A percentile compares a stretch with the other conserved stretches of the same genome.
Evolutionary conservation across 2,329 filamentous ascomycete genomes (phyloP).

Genomic region (Stemphylium vesicarium): DNA sequence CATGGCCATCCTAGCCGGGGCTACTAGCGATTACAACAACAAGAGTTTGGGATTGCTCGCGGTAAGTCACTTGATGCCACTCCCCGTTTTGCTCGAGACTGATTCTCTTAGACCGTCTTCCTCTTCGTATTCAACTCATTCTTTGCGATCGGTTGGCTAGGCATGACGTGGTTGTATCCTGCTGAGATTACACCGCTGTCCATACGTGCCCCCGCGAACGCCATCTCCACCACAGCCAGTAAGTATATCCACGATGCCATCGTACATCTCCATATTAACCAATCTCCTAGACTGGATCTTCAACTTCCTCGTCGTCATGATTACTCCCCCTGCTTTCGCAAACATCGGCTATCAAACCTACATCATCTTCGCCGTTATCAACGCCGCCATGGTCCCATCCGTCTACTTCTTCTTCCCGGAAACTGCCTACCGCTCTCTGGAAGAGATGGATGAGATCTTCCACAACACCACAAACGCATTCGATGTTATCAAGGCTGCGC

Average conservation of each 20-base stretch:
- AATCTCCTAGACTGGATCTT: constrained; percentile 26
- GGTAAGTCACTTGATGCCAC: constrained; percentile 54
- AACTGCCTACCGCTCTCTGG: constrained; percentile 57
- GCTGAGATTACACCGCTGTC: constrained; percentile 89
- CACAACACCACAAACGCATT: constrained; percentile 59
- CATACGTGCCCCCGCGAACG: constrained; percentile 87
- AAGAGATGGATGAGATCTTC: constrained; percentile 66
- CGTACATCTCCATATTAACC: constrained; percentile 64
- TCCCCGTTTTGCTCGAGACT: constrained; percentile 1
- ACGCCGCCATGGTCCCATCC: constrained; percentile 62
- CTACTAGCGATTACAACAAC: constrained; percentile 36
- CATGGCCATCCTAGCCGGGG: constrained; percentile 45
- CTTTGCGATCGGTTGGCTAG: constrained; percentile 83
- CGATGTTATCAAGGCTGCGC: constrained; percentile 57
- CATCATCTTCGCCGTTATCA: constrained; percentile 63
- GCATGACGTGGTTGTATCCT: constrained; percentile 65
- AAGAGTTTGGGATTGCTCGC: constrained; percentile 47
- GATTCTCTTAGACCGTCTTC: constrained; percentile 68
- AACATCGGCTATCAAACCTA: constrained; percentile 64
- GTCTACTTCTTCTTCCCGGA: constrained; percentile 69
- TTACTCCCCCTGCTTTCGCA: constrained; percentile 66
- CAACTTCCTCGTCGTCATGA: constrained; percentile 70
- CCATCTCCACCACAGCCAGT: constrained; percentile 77
- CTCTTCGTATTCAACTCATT: constrained; percentile 93
- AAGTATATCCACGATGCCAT: neutral